These are phyloP conservation scores for Spiraea crenata DNA, from an alignment of 331 rosid genomes.

Conservation along the genomic window DNA sequence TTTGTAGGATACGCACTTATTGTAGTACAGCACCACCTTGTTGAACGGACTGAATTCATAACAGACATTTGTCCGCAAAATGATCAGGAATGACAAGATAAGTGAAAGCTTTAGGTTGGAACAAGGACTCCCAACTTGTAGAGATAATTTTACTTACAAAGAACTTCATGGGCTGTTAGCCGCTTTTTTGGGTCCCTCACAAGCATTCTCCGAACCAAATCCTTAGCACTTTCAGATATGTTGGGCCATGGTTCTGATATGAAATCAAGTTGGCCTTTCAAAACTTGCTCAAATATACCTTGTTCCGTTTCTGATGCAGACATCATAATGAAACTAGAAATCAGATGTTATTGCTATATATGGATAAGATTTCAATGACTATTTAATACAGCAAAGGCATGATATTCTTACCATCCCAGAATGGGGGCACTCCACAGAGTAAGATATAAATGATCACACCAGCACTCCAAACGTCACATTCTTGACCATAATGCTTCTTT, in stretches of 20 bases:
- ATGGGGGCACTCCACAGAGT: conserved; percentile 88
- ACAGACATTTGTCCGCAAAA: not conserved
- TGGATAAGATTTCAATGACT: conserved; percentile 5
- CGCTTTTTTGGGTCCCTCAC: conserved; percentile 84
- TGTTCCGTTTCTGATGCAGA: conserved; percentile 76
- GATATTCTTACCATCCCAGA: conserved; percentile 84
- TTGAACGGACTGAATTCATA: not conserved
- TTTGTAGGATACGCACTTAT: not conserved
- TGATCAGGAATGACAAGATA: not conserved
- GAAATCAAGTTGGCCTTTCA: conserved; percentile 89
- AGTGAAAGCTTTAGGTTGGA: not conserved
- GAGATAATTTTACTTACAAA: conserved; percentile 58
- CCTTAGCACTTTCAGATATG: conserved; percentile 86
- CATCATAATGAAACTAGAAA: conserved; percentile 20
- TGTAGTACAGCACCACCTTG: not conserved
- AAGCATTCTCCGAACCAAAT: conserved; percentile 87
- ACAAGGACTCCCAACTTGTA: conserved; percentile 12
- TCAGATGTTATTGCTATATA: conserved; percentile 16
- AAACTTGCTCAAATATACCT: conserved; percentile 96
- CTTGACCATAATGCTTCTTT: conserved; percentile 67
- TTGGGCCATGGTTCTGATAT: conserved; percentile 94
- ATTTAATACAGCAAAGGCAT: conserved; percentile 1
- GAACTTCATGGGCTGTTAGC: conserved; percentile 84
- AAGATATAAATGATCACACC: conserved; percentile 85
- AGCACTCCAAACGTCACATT: conserved; percentile 93